phyloP scores from a whole-genome alignment of 2,329 filamentous ascomycete species.

The Dactylonectria macrodidyma region DNA sequence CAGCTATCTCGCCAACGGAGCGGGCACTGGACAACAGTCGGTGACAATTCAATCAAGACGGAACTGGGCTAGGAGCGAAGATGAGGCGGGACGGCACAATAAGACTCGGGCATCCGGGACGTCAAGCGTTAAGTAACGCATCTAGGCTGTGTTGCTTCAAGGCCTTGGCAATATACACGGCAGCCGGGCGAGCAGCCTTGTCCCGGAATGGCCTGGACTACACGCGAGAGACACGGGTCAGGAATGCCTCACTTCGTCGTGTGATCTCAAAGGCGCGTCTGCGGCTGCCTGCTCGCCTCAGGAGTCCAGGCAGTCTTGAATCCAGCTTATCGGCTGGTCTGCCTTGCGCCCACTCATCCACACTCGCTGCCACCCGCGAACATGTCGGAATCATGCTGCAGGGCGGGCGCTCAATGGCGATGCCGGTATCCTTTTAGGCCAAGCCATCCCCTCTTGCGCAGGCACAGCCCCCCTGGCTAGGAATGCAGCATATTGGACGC shows the following conservation, averaged over 20 bases:
- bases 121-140: conserved; percentile 45
- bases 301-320: conserved; percentile 10
- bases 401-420: conserved; percentile 37
- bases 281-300: conserved; percentile 16
- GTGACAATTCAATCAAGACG: conserved; percentile 8
- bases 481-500: conserved; percentile 24
- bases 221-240: conserved; percentile 20
- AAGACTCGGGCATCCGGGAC: conserved; percentile 29
- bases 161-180: conserved; percentile 32
- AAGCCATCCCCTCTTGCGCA: conserved; percentile 40
- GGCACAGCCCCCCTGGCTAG: conserved; percentile 36
- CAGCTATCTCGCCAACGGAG: conserved; percentile 9
- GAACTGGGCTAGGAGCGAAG: conserved; percentile 18
- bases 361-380: conserved; percentile 17
- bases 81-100: conserved; percentile 2
- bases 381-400: conserved; percentile 22
- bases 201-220: conserved; percentile 17
- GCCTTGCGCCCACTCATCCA: conserved; percentile 36
- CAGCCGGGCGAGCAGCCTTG: conserved; percentile 41
- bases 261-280: conserved; percentile 29
- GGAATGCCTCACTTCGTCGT: conserved; percentile 36
- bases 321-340: conserved; percentile 34
- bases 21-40: conserved; percentile 12
- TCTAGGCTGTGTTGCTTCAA: conserved; percentile 23
- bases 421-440: conserved; percentile 26